phyloP scores from a whole-genome alignment of 2,329 filamentous ascomycete species.

The Arthrobotrys iridis region DNA sequence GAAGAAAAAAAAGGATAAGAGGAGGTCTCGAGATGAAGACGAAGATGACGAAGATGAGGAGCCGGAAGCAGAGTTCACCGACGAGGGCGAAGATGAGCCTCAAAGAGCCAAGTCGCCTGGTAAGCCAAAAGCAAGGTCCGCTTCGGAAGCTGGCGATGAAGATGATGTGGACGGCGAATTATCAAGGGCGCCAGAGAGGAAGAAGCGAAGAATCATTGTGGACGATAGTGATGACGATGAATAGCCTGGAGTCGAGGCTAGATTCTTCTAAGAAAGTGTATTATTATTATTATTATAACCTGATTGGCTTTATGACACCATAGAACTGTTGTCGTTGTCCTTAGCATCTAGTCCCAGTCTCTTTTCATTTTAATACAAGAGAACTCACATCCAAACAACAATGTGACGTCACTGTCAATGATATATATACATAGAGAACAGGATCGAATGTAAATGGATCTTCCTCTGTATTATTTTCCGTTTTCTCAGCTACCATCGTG shows the following conservation, averaged over 20 bases:
- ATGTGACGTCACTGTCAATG: too few species aligned
- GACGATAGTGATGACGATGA: conserved; percentile 65
- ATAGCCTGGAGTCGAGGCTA: neutral
- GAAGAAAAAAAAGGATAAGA: conserved; percentile 52
- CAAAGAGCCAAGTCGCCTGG: conserved; percentile 31
- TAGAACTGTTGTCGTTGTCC: neutral
- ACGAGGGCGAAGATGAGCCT: conserved; percentile 46
- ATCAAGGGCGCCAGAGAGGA: conserved; percentile 59
- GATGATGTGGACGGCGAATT: conserved; percentile 48
- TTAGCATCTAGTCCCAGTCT: too few species aligned
- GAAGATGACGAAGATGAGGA: conserved; percentile 56
- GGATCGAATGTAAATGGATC: too few species aligned
- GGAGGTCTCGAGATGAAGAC: conserved; percentile 34
- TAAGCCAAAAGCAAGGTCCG: conserved; percentile 39
- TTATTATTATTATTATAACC: neutral
- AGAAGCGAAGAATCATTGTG: conserved; percentile 65
- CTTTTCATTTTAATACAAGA: too few species aligned
- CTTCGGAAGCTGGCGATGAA: conserved; percentile 45
- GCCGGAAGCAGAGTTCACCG: conserved; percentile 57
- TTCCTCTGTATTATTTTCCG: too few species aligned
- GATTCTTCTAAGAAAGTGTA: neutral
- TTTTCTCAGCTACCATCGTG: too few species aligned
- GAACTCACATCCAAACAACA: too few species aligned
- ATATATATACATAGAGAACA: too few species aligned
- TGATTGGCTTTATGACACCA: neutral